Base-by-base conservation (phyloP, 2,329 filamentous ascomycete species). In the Nannizziopsis arthrosporioides region DNA sequence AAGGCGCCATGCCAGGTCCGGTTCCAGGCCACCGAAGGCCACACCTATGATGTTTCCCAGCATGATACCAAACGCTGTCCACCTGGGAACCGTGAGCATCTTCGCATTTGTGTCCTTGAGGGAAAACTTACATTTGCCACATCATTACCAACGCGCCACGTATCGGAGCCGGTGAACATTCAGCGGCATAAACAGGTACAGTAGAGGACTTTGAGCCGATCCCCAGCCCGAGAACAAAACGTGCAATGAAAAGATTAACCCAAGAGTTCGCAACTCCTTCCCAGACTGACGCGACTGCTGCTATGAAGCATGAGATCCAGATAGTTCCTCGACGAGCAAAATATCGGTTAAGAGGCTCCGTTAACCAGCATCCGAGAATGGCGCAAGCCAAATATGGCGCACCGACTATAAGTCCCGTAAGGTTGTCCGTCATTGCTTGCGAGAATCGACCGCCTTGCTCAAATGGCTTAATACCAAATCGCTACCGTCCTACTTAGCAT, bases 1-100 rank as follows among this genome's bases (percentile, higher is more conserved):
- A 30, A 84, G 67, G 27, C 81, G 75, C 81, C 82, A 85, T 54
- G 80, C 67, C 19, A 74, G 70, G 19, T 80, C 77, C 17, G 68
- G 42, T 27, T 60, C 55, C 8, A 67, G 53, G n/a, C 57, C 55
- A 57, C 64, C 64, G 51, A 73, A 72, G 6, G 69, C 70, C 15
- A 73, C 68, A 11, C 69, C 70, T 59, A 71, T 70, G 50, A 70
- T 69, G 53, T 71, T 71, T 9, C 71, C 71, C 8, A 74, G 52
- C 66, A 68, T 68, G 38, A 68, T 68, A 46, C 71, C 70, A 32
- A 68, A 69, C 1, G 65, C 67, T 2, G 65, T 68, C 66, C 65
- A 70, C 46, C 49, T 50, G 30, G 14, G 17, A 43, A 19, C 18
- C 38, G 38, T 27, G 12, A 30, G 10, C 3, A 32, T 30, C 12